These are phyloP conservation scores for Talaromyces liani DNA, from an alignment of 495 filamentous ascomycete genomes.

Conservation along the genomic window DNA sequence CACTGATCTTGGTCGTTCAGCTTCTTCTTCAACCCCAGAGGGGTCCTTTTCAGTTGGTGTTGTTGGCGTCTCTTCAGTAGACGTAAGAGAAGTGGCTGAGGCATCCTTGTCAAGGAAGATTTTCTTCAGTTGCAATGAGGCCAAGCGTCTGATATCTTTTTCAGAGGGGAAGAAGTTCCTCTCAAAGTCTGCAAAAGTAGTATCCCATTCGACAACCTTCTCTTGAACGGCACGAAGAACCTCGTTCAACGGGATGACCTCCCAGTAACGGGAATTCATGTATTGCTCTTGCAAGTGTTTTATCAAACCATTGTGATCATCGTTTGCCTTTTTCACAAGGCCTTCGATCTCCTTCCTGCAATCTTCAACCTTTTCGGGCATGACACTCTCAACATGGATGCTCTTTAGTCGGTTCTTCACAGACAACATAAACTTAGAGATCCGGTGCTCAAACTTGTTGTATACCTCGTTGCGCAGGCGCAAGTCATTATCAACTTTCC, in stretches of 20 bases:
- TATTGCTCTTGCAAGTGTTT: conserved; percentile 82
- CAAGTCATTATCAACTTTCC: conserved; percentile 94
- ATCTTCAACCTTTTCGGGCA: conserved; percentile 73
- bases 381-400: conserved; percentile 83
- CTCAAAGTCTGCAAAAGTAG: conserved; percentile 81
- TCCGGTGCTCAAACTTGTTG: conserved; percentile 64
- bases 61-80: conserved; percentile 47
- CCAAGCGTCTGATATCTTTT: conserved; percentile 90
- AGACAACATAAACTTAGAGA: conserved; percentile 79
- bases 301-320: conserved; percentile 67
- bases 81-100: conserved; percentile 59
- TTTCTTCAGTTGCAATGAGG: conserved; percentile 86
- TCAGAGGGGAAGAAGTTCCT: conserved; percentile 92
- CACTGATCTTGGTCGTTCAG: conserved; percentile 25
- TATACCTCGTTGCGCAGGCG: conserved; percentile 89
- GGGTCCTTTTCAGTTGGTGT: conserved; percentile 34
- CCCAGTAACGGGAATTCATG: conserved; percentile 88
- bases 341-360: conserved; percentile 76
- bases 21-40: conserved; percentile 35
- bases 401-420: conserved; percentile 75
- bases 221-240: conserved; percentile 85
- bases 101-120: conserved; percentile 86
- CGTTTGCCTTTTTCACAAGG: conserved; percentile 64
- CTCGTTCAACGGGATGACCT: conserved; percentile 86
- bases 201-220: conserved; percentile 90